Percentiles rank a stretch among this genome's conserved stretches.
Evolutionary conservation across 305 asterid species (phyloP).

Genomic region (Stenogyne calaminthoides): DNA sequence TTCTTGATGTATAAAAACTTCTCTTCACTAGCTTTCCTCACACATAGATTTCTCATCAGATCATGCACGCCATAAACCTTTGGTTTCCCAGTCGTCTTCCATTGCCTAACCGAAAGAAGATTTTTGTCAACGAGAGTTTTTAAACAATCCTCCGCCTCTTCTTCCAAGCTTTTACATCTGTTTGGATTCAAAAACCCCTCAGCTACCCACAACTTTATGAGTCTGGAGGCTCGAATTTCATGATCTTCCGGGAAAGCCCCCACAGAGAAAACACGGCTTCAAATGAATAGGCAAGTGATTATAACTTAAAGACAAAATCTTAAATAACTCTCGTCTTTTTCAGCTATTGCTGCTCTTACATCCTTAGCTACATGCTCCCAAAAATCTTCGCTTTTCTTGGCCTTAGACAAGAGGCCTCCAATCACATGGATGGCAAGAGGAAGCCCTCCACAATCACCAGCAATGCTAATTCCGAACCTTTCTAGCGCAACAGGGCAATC

Average conservation of each 20-base stretch:
- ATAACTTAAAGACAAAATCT: slow-evolving; percentile 25
- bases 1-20: slow-evolving; percentile 19
- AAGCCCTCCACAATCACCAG: slow-evolving; percentile 25
- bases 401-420: slow-evolving; percentile 25
- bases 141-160: slow-evolving; percentile 10
- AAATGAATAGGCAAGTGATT: slow-evolving; percentile 16
- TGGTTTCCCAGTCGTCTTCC: slow-evolving; percentile 4
- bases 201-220: slow-evolving; percentile 1
- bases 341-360: slow-evolving; percentile 4
- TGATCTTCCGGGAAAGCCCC: slow-evolving; percentile 19
- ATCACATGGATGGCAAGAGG: slow-evolving; percentile 35
- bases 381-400: neutral
- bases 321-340: neutral
- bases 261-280: slow-evolving; percentile 14
- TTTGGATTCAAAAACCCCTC: slow-evolving; percentile 16
- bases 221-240: slow-evolving; percentile 4
- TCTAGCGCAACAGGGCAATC: slow-evolving; percentile 1
- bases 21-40: slow-evolving; percentile 24
- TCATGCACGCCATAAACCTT: slow-evolving; percentile 30
- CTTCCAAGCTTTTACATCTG: neutral
- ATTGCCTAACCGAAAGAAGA: neutral
- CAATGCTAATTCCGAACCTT: slow-evolving; percentile 14
- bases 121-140: neutral
- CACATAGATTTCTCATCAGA: slow-evolving; percentile 32
- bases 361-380: slow-evolving; percentile 24